Percentiles rank a stretch among this genome's conserved stretches.
Evolutionary conservation across 352 stramenopile genomes (phyloP).

Genomic region (Plasmopara viticola): DNA sequence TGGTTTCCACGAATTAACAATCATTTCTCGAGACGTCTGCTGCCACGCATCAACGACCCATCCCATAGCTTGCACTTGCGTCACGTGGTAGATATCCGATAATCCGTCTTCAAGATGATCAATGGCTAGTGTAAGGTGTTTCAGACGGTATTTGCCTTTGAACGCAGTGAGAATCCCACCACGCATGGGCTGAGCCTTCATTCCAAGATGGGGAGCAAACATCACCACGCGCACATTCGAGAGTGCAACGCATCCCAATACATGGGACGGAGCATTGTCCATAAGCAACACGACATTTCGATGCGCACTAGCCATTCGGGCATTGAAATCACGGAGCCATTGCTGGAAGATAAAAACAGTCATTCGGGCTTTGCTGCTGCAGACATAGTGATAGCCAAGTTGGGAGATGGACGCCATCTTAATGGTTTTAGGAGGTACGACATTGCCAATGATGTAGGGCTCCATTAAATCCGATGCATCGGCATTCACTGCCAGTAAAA

Average conservation of each 20-base stretch:
- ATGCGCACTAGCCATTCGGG: slow-evolving; percentile 78
- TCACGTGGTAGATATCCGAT: slow-evolving; percentile 74
- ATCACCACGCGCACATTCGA: slow-evolving; percentile 85
- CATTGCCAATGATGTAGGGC: slow-evolving; percentile 78
- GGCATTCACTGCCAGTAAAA: slow-evolving; percentile 69
- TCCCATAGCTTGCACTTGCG: slow-evolving; percentile 80
- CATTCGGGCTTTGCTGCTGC: slow-evolving; percentile 78
- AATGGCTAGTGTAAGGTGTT: slow-evolving; percentile 78
- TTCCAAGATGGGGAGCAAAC: slow-evolving; percentile 72
- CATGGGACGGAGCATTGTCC: slow-evolving; percentile 82
- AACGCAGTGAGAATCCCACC: slow-evolving; percentile 76
- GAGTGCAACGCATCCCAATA: slow-evolving; percentile 72
- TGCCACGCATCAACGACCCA: slow-evolving; percentile 84
- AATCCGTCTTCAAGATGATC: slow-evolving; percentile 77
- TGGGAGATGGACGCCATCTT: slow-evolving; percentile 78
- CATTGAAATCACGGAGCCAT: slow-evolving; percentile 83
- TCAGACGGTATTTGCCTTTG: slow-evolving; percentile 83
- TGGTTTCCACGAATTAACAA: slow-evolving; percentile 74
- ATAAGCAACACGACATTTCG: slow-evolving; percentile 79
- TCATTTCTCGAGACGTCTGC: slow-evolving; percentile 68
- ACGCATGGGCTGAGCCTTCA: slow-evolving; percentile 84
- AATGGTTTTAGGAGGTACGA: slow-evolving; percentile 68
- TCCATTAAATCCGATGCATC: slow-evolving; percentile 78
- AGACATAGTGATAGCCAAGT: slow-evolving; percentile 83
- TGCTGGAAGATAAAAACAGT: slow-evolving; percentile 87